phyloP scores from a whole-genome alignment of 2,329 filamentous ascomycete genomes.

The Rhynchosporium secalis region DNA sequence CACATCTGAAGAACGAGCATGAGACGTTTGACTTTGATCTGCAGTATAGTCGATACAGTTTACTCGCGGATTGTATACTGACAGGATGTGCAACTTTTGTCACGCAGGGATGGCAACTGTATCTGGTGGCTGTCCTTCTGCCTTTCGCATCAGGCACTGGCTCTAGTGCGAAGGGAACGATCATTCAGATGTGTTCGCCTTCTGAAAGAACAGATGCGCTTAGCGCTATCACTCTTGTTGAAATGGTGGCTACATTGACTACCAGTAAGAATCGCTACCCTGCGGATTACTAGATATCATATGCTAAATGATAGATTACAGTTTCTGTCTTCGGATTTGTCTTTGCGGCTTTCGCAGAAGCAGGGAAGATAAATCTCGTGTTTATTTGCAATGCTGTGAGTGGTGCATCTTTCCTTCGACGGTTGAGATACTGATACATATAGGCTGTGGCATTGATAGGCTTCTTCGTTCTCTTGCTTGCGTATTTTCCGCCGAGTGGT shows the following conservation, averaged over 20 bases:
- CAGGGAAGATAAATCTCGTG: constrained; percentile 60
- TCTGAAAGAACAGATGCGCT: constrained; percentile 65
- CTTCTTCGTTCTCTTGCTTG: constrained; percentile 47
- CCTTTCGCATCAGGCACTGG: constrained; percentile 70
- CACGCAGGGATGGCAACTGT: constrained; percentile 66
- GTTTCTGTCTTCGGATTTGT: constrained; percentile 67
- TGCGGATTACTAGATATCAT: neutral
- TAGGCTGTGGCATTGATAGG: constrained; percentile 56
- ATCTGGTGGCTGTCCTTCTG: constrained; percentile 62
- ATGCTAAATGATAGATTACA: constrained; percentile 32
- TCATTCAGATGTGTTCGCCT: constrained; percentile 66
- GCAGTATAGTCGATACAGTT: constrained; percentile 64
- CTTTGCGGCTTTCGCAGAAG: constrained; percentile 62
- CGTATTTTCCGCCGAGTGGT: constrained; percentile 47
- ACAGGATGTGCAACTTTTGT: constrained; percentile 65
- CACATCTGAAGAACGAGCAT: constrained; percentile 24
- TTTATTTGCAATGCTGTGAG: constrained; percentile 67
- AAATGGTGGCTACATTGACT: constrained; percentile 64
- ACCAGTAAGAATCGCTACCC: constrained; percentile 39
- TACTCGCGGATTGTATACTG: constrained; percentile 63
- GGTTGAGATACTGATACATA: neutral
- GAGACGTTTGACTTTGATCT: constrained; percentile 61
- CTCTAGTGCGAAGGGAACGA: constrained; percentile 70
- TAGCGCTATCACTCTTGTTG: constrained; percentile 67
- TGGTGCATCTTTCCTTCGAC: constrained; percentile 15